Base-by-base conservation (phyloP, 306 rosid species). In the Hippophae rhamnoides region DNA sequence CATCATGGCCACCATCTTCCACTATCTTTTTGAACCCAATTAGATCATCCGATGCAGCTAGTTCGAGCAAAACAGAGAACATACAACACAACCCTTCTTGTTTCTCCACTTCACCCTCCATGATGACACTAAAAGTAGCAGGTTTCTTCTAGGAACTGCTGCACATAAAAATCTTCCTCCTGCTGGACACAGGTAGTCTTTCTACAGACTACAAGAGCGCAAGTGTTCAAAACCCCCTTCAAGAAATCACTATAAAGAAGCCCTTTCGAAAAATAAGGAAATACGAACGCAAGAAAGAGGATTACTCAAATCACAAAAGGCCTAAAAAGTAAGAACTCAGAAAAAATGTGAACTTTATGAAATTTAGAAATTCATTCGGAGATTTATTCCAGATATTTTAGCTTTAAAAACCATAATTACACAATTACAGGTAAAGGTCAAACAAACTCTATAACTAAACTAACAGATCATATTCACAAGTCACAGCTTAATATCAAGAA, bases 61-160 rank as follows among this genome's bases (percentile, higher is more conserved):
- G 61, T 50, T 81, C 88, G 6, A 84, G 83, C 86, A 84, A 69
- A 67, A 61, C 47, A 10, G 86, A 77, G 18, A 63, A 63, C 13
- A 50, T 48, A 40, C 51, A 48, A 10, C 48, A 70, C 63, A 58
- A 8, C 12, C 68, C 81, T 56, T 76, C 80, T 56, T 63, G 74
- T 58, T 64, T 68, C 63, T 62, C 71, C 46, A 57, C 58, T 51
- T 46, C 70, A 13, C 57, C 61, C 53, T 72, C 82, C 89, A 75
- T 80, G 59, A 40, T 52, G 23, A 65, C 76, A 54, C 79, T 74
- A 54, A 75, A 3, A 44, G 78, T 58, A 65, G 73, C 57, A 63
- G 84, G 81, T 47, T 79, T 68, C 67, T 51, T 71, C 74, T 72
- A 69, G 6, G 85, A 74, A 76, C 83, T 80, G 60, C 70, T 76